Evolutionary conservation across 257 asterid species (phyloP), one percentile per base, ranked within the genome.

Genomic region (Prunella vulgaris): DNA sequence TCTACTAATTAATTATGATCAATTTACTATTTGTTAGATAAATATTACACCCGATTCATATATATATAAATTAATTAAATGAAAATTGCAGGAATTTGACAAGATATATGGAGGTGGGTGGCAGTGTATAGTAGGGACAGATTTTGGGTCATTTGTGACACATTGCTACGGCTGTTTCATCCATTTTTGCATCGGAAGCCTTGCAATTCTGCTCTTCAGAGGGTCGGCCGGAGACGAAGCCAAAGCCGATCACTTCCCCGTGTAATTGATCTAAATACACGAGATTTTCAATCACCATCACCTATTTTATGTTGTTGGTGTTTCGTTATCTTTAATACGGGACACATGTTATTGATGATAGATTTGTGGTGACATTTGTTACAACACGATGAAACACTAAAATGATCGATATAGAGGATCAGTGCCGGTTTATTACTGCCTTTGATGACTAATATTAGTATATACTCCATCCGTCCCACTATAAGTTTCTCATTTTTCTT

Each of bases 111-210:
- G 95, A 74, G 52, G 66, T 1, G 95, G 96, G 0, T 90, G 98
- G 98, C 97, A 92, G 48, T 92, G 98, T 77, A 90, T 90, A 1
- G 98, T 92, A 5, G 98, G 98, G 66, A 90, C 91, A 0, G 93
- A 90, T 71, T 92, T 90, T 72, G 97, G 97, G 44, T 92, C 98
- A 21, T 92, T 92, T 77, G 96, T 92, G 74, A 92, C 93, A 2
- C 98, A 92, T 60, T 90, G 95, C 79, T 78, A 5, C 30, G 97
- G 98, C 0, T 88, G 91, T 70, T 92, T 92, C 77, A 90, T 90
- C 79, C 81, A 88, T 77, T 92, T 92, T 10, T 69, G 81, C 46
- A 44, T 92, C 0, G 96, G 95, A 12, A 92, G 80, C 77, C 93
- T 90, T 37, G 84, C 93, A 0, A 82, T 92, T 79, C 79, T 92